These are phyloP conservation scores for Colletotrichum sp. DNA, from an alignment of 2,329 filamentous ascomycete genomes.

Conservation along the genomic window DNA sequence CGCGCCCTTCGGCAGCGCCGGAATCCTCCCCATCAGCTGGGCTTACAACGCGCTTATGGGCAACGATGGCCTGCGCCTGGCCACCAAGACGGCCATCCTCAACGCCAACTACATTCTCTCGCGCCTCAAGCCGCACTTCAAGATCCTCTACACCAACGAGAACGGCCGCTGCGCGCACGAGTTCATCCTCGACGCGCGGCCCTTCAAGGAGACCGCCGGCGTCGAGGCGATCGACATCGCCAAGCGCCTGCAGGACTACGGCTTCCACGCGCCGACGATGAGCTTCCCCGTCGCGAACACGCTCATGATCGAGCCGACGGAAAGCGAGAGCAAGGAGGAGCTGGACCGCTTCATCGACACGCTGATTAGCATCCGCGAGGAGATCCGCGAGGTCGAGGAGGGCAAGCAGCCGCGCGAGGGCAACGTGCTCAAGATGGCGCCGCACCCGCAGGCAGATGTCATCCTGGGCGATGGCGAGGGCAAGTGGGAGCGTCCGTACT, in stretches of 20 bases:
- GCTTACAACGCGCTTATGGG: conserved; percentile 96
- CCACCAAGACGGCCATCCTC: conserved; percentile 90
- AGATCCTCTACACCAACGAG: conserved; percentile 91
- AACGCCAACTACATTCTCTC: conserved; percentile 97
- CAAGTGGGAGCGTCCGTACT: conserved; percentile 84
- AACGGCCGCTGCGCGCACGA: conserved; percentile 92
- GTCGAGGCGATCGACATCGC: conserved; percentile 94
- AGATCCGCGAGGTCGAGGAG: conserved; percentile 84
- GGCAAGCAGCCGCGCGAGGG: conserved; percentile 75
- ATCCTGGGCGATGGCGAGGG: conserved; percentile 60
- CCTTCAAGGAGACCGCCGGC: conserved; percentile 82
- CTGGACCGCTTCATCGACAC: conserved; percentile 93
- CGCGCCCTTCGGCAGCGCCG: conserved; percentile 85
- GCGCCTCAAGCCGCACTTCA: conserved; percentile 83
- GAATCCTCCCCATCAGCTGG: conserved; percentile 93
- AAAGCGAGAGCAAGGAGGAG: conserved; percentile 90
- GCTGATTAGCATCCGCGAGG: conserved; percentile 81
- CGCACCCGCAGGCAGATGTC: conserved; percentile 84
- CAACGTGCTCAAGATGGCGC: conserved; percentile 89
- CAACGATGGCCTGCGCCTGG: conserved; percentile 79
- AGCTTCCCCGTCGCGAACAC: conserved; percentile 95
- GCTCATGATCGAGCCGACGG: conserved; percentile 97
- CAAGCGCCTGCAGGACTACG: conserved; percentile 96
- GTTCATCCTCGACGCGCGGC: conserved; percentile 90
- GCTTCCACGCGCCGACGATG: conserved; percentile 98